phyloP scores from a whole-genome alignment of 306 rosid species.

The Castanea mollissima region DNA sequence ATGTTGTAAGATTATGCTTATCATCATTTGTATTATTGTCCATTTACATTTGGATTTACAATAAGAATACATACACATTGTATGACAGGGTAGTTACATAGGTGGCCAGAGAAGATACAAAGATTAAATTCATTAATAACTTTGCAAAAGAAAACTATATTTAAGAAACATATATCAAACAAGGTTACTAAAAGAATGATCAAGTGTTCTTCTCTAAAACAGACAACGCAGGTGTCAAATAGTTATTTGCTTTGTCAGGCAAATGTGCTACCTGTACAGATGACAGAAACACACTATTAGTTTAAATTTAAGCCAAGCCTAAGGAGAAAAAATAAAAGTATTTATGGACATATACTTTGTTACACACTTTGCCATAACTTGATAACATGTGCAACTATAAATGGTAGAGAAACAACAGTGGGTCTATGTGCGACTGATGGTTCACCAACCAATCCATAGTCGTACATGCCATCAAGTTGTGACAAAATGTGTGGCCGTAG shows the following conservation, averaged over 20 bases:
- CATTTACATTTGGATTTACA: too few relatives aligned
- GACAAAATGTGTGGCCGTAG: too few relatives aligned
- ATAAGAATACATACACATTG: background rate
- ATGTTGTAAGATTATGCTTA: too few relatives aligned
- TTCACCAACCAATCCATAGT: too few relatives aligned
- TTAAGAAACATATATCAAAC: background rate
- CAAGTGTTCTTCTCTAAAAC: conserved; percentile 92
- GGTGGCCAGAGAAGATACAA: background rate
- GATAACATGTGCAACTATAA: too few relatives aligned
- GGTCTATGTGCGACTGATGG: too few relatives aligned
- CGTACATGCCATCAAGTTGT: too few relatives aligned
- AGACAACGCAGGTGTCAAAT: conserved; percentile 88
- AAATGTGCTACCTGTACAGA: conserved; percentile 83
- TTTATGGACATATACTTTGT: too few relatives aligned
- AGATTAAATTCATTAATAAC: background rate
- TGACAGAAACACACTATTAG: conserved; percentile 4
- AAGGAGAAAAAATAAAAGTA: too few relatives aligned
- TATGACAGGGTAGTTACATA: background rate
- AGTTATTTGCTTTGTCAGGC: conserved; percentile 99
- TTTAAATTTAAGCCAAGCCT: background rate
- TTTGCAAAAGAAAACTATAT: conserved; percentile 12
- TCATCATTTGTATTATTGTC: too few relatives aligned
- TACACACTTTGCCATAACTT: too few relatives aligned
- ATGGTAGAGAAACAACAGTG: too few relatives aligned
- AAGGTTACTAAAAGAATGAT: conserved; percentile 20